Evolutionary conservation across 352 stramenopile genomes (phyloP).

Genomic region (Globisporangium cylindrosporum): DNA sequence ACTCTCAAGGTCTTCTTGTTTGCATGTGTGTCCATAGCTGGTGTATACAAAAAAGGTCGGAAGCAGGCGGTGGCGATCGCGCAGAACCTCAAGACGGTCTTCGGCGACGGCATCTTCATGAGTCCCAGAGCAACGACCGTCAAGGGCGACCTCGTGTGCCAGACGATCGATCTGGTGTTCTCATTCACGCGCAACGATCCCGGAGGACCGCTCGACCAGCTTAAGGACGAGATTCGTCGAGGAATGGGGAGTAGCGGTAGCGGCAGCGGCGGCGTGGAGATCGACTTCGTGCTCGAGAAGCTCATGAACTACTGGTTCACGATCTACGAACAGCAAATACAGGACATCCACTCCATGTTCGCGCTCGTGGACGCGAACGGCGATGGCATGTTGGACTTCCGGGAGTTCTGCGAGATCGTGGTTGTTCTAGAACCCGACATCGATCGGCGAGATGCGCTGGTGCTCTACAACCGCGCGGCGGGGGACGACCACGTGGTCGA

Average conservation of each 20-base stretch:
- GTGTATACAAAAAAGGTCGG: slow-evolving; percentile 62
- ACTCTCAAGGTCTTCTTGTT: background rate
- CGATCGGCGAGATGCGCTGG: slow-evolving; percentile 53
- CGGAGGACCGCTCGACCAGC: slow-evolving; percentile 32
- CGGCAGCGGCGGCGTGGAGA: slow-evolving; percentile 32
- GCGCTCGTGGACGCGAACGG: slow-evolving; percentile 62
- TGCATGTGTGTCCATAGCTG: slow-evolving; percentile 29
- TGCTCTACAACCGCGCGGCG: slow-evolving; percentile 61
- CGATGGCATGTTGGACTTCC: slow-evolving; percentile 69
- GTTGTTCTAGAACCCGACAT: slow-evolving; percentile 60
- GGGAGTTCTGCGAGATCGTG: slow-evolving; percentile 70
- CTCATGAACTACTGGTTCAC: slow-evolving; percentile 79
- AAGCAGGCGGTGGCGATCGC: slow-evolving; percentile 66
- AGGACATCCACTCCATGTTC: slow-evolving; percentile 78
- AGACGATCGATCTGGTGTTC: slow-evolving; percentile 74
- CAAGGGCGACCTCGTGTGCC: slow-evolving; percentile 58
- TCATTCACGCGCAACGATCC: slow-evolving; percentile 53
- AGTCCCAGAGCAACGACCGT: slow-evolving; percentile 47
- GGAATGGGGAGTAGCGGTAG: background rate
- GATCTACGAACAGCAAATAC: slow-evolving; percentile 73
- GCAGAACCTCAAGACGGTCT: slow-evolving; percentile 64
- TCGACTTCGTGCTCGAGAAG: slow-evolving; percentile 72
- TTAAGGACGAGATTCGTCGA: slow-evolving; percentile 55
- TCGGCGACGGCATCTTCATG: slow-evolving; percentile 68
- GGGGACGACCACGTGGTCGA: slow-evolving; percentile 78